Percentiles rank a stretch among this genome's conserved stretches.
Evolutionary conservation across 495 filamentous ascomycete genomes (phyloP).

Genomic region (Gamarada debralockiae): DNA sequence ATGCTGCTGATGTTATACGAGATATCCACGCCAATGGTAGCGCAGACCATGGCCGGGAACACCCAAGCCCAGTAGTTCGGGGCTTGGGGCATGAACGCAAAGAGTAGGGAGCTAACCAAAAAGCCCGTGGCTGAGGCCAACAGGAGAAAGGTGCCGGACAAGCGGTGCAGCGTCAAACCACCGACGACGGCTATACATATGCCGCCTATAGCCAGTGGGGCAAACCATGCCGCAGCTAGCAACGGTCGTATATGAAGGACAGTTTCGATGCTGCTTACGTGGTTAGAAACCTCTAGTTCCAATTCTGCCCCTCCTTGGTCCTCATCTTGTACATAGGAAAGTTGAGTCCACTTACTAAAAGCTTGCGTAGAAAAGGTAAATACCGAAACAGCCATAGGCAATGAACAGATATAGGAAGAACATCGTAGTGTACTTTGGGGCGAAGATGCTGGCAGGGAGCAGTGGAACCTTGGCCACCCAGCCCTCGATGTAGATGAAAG

Average conservation of each 20-base stretch:
- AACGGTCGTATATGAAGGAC: too few relatives aligned
- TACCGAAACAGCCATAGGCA: constrained; percentile 69
- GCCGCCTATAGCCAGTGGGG: constrained; percentile 69
- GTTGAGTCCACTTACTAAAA: neutral
- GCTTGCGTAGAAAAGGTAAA: constrained; percentile 25
- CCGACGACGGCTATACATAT: constrained; percentile 63
- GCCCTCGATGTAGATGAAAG: constrained; percentile 69
- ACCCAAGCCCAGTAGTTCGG: constrained; percentile 62
- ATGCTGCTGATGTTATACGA: constrained; percentile 77
- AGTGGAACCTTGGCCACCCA: constrained; percentile 70
- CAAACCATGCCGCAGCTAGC: constrained; percentile 69
- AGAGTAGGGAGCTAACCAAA: constrained; percentile 58
- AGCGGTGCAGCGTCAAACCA: constrained; percentile 68
- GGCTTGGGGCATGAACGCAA: constrained; percentile 60
- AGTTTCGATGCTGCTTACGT: constrained; percentile 30
- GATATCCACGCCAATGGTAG: constrained; percentile 77
- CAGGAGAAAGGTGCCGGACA: constrained; percentile 69
- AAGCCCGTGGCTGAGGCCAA: constrained; percentile 62
- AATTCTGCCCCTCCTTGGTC: neutral
- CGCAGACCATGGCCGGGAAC: constrained; percentile 76
- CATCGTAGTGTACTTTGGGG: constrained; percentile 62
- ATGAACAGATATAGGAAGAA: constrained; percentile 64
- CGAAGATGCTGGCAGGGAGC: constrained; percentile 68
- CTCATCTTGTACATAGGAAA: neutral
- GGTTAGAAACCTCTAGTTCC: too few relatives aligned